phyloP scores from a whole-genome alignment of 306 rosid genomes.

The Cercis canadensis region DNA sequence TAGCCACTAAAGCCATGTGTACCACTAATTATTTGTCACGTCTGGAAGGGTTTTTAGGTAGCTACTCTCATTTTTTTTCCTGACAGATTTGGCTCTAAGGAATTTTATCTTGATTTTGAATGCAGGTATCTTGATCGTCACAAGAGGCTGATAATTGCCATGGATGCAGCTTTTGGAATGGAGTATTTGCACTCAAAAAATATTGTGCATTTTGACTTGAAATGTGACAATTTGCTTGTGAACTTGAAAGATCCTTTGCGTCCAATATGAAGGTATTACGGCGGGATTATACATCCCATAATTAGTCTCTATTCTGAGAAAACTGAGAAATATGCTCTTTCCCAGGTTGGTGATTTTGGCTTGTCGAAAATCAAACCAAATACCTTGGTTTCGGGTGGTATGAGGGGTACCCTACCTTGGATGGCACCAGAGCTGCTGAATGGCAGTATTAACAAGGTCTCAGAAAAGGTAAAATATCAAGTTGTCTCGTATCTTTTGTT shows the following conservation, averaged over 20 bases:
- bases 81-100: conserved; percentile 23
- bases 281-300: conserved; percentile 5
- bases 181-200: conserved; percentile 89
- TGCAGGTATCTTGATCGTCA: conserved; percentile 85
- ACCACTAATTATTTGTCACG: conserved; percentile 9
- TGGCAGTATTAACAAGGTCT: conserved; percentile 90
- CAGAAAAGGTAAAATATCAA: conserved; percentile 77
- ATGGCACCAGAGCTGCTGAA: conserved; percentile 95
- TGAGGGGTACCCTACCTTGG: conserved; percentile 95
- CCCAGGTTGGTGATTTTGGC: conserved; percentile 92
- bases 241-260: conserved; percentile 80
- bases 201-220: conserved; percentile 90
- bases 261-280: conserved; percentile 85
- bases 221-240: conserved; percentile 91
- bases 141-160: conserved; percentile 84
- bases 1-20: no score
- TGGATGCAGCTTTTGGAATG: conserved; percentile 98
- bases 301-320: conserved; percentile 19
- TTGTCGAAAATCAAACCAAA: conserved; percentile 90
- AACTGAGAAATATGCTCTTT: conserved; percentile 17
- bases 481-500: conserved; percentile 13
- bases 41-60: not conserved
- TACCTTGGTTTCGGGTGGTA: conserved; percentile 83
- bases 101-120: conserved; percentile 3
- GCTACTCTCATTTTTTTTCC: conserved; percentile 22